Conservation (phyloP, 371 early-diverging fungal species). For the Syncephalis plumigaleata region DNA sequence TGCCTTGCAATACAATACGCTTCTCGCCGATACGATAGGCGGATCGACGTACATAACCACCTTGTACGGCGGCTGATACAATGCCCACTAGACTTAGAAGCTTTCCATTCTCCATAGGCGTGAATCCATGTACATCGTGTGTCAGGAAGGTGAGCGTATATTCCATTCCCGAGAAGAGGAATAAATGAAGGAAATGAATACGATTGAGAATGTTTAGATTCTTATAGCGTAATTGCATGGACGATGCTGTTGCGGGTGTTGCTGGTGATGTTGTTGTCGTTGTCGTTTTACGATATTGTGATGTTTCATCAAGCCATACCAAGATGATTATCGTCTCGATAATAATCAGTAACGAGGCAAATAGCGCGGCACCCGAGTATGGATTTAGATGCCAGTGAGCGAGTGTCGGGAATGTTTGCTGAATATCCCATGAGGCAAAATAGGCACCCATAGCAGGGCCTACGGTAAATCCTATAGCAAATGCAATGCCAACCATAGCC, state of each 20-base stretch:
- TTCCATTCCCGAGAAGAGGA: slow-evolving; percentile 94
- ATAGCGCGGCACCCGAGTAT: slow-evolving; percentile 69
- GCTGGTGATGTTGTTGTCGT: slow-evolving; percentile 5
- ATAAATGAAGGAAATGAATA: slow-evolving; percentile 71
- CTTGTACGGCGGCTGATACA: slow-evolving; percentile 74
- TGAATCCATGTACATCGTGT: slow-evolving; percentile 71
- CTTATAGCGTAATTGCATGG: background rate
- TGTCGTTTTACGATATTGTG: slow-evolving; percentile 18
- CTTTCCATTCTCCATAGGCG: slow-evolving; percentile 77
- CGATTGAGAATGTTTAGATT: slow-evolving; percentile 5
- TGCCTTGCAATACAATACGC: slow-evolving; percentile 55
- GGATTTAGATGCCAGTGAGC: slow-evolving; percentile 42
- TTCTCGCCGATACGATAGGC: slow-evolving; percentile 52
- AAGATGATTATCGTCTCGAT: slow-evolving; percentile 67
- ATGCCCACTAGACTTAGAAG: slow-evolving; percentile 80
- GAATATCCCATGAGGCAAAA: slow-evolving; percentile 59
- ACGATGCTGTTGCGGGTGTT: slow-evolving; percentile 6
- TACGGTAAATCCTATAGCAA: slow-evolving; percentile 86
- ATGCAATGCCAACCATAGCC: slow-evolving; percentile 94
- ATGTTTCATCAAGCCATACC: slow-evolving; percentile 63
- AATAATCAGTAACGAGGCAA: slow-evolving; percentile 59
- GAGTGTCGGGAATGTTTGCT: slow-evolving; percentile 25
- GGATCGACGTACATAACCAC: slow-evolving; percentile 75
- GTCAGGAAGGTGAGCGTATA: slow-evolving; percentile 94
- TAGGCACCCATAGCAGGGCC: slow-evolving; percentile 90